Evolutionary conservation across 2,329 filamentous ascomycete species (phyloP), one percentile per base, ranked within the genome.

Genomic region (Ophiostoma sp.): DNA sequence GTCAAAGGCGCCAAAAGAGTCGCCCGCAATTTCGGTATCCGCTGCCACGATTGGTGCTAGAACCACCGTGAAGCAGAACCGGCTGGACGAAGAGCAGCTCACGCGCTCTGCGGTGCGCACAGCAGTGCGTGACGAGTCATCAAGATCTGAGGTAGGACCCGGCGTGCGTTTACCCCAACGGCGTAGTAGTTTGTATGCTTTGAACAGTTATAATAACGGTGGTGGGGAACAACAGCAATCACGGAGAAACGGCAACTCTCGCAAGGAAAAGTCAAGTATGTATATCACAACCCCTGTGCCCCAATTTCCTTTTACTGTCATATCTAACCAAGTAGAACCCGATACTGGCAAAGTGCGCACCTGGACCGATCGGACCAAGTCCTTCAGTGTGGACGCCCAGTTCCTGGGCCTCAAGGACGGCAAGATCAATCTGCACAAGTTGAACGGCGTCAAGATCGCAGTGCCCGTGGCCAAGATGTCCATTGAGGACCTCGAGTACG

Each of bases 391-490:
- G 68, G 95, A 98, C 73, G 95, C 95, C 16, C 92, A 99, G 76
- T 99, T 98, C 75, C 87, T 99, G 66, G 94, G 93, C 41, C 84
- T 98, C 66, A 92, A 92, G 77, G 95, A 98, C 76, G 92, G 93
- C 72, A 70, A 98, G 79, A 96, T 99, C 72, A 96, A 99, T 78
- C 83, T 99, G 36, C 95, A 99, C 82, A 99, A 99, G 81, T 85
- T 92, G 79, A 99, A 99, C 76, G 95, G 95, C 49, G 93, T 99
- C 74, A 98, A 98, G 79, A 99, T 99, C 78, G 95, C 95, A 8
- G 95, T 99, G 4, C 95, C 95, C 2, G 87, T 98, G 41, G 83
- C 87, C 52, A 99, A 99, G 77, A 99, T 99, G 95, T 96, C 94
- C 0, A 84, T 93, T 58, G 91, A 94, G 75, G 95, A 99, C 78